Base-by-base conservation (phyloP, 1,139 yeast genomes). In the Eremothecium gossypii region DNA sequence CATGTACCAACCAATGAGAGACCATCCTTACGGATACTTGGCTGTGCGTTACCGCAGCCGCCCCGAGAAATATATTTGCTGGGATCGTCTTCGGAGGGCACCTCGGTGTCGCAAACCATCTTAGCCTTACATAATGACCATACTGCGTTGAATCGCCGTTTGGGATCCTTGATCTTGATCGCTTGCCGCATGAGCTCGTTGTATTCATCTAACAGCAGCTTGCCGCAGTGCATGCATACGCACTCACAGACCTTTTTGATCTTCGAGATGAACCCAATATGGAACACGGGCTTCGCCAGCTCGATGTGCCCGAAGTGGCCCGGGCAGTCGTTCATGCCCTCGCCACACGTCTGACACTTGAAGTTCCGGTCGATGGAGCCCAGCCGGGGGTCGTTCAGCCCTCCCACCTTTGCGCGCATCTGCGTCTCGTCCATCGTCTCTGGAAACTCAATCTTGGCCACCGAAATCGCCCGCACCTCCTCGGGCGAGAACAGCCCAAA, bases 251-350 rank as follows among this genome's bases (percentile, higher is more conserved):
- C 86, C 64, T 93, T 93, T 61, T 91, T 93, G 59, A 93, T 89
- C 62, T 86, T 89, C 42, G 94, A 79, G 57, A 91, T 79, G 64
- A 86, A 91, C 37, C 95, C 98, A 63, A 93, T 86, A 66, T 93
- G 98, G 66, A 93, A 91, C 28, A 93, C 98, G 8, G 99, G 98
- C 63, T 89, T 91, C 30, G 98, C 97, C 51, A 93, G 74, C 63
- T 93, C 98, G 48, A 93, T 93, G 62, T 93, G 98, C 52, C 99
- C 99, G 67, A 93, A 93, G 69, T 93, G 99, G 46, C 99, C 99
- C 1, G 97, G 97, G 67, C 99, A 93, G 63, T 91, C 98, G 46
- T 93, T 86, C 96, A 91, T 91, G 58, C 93, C 96, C 66, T 91
- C 98, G 58, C 96, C 95, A 73, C 99, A 91, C 29, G 99, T 91